Base-by-base conservation (phyloP, 345 rosid species). In the Linum usitatissimum region DNA sequence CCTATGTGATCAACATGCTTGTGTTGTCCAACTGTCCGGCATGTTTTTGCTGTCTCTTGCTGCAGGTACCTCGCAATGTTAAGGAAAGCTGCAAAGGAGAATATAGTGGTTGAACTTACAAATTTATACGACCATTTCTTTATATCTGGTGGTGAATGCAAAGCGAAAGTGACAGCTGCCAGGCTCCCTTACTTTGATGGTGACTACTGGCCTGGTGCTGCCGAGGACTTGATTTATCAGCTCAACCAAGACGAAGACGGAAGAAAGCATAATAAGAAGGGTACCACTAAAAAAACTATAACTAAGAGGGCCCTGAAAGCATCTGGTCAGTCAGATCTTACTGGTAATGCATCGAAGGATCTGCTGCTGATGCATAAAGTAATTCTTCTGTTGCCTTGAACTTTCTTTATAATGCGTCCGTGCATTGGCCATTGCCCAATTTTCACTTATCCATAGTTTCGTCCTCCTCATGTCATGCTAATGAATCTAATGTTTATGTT, bases 121-220 rank as follows among this genome's bases (percentile, higher is more conserved):
- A 94, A 90, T 75, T 72, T 94, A 54, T 88, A 86, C 30, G 99
- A 94, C 67, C 99, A 84, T 73, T 94, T 94, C 83, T 94, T 94
- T 66, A 78, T 82, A 64, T 76, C 86, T 67, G 69, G 72, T 34
- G 96, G 97, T 65, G 99, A 94, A 77, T 82, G 87, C 69, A 87
- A 82, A 77, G 92, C 93, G 56, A 90, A 84, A 82, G 93, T 90
- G 65, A 94, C 99, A 14, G 99, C 99, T 38, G 86, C 96, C 55
- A 90, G 99, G 83, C 81, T 94, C 57, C 99, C 99, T 31, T 94
- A 94, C 79, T 94, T 94, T 70, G 99, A 94, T 72, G 99, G 99
- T 71, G 97, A 94, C 79, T 94, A 94, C 70, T 94, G 99, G 99
- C 97, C 99, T 57, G 99, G 97, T 74, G 99, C 97, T 60, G 97